Evolutionary conservation across 371 early-diverging fungal species (phyloP).

Genomic region (Lichtheimia ramosa): DNA sequence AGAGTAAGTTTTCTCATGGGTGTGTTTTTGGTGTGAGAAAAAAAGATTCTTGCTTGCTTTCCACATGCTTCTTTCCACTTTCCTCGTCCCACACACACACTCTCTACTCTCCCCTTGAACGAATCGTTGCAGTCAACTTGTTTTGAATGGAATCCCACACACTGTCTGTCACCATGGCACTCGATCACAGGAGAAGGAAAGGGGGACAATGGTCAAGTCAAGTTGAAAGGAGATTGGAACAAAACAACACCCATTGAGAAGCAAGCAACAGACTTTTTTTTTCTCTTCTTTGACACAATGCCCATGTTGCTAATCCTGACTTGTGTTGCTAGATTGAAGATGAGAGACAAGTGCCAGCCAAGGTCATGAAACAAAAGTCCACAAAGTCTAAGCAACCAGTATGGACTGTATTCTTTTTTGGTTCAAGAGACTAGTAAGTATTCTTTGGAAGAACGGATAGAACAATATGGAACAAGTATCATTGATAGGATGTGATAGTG

Average conservation of each 20-base stretch:
- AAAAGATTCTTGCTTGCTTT: not conserved
- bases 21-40: slow-evolving; percentile 2
- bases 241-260: too few relatives aligned
- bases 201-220: too few relatives aligned
- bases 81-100: too few relatives aligned
- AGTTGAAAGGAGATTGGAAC: too few relatives aligned
- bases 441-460: not conserved
- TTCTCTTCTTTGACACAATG: too few relatives aligned
- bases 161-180: too few relatives aligned
- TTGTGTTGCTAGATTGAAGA: slow-evolving; percentile 54
- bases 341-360: slow-evolving; percentile 52
- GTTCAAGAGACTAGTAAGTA: slow-evolving; percentile 75
- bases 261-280: too few relatives aligned
- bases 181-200: too few relatives aligned
- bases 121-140: not conserved
- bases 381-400: slow-evolving; percentile 41
- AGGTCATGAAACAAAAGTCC: slow-evolving; percentile 56
- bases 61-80: not conserved
- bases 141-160: too few relatives aligned
- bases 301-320: not conserved
- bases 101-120: not conserved
- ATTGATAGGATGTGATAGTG: slow-evolving; percentile 25
- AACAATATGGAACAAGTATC: not conserved
- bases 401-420: slow-evolving; percentile 70
- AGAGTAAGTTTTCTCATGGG: slow-evolving; percentile 49